Percentiles rank a stretch among this genome's conserved stretches.
Evolutionary conservation across 2,329 filamentous ascomycete species (phyloP).

Genomic region (Colletotrichum euphorbiae): DNA sequence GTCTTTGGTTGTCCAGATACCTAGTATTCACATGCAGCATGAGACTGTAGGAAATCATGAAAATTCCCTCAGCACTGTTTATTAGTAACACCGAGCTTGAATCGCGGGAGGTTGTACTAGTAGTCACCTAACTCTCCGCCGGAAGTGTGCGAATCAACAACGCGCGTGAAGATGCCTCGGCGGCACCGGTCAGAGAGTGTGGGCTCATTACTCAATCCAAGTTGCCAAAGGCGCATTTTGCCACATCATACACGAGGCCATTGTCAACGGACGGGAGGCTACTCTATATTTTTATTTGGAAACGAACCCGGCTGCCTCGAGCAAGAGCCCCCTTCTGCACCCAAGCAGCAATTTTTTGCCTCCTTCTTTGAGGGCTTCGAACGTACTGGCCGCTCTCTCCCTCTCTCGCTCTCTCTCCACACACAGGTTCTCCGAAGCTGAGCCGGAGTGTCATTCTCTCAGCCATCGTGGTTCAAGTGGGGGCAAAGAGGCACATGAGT

Average conservation of each 20-base stretch:
- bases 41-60: not conserved
- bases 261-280: not conserved
- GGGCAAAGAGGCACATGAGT: not conserved
- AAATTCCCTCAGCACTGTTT: slow-evolving; percentile 5
- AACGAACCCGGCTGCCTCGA: not conserved
- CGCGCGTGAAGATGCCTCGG: not conserved
- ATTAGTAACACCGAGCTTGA: not conserved
- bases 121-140: not conserved
- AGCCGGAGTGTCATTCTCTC: slow-evolving; percentile 2
- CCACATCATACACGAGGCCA: slow-evolving; percentile 7
- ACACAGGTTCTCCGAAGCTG: not conserved
- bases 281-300: not conserved
- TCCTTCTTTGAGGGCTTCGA: not conserved
- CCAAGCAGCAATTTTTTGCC: not conserved
- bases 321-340: not conserved
- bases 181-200: slow-evolving; percentile 5
- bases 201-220: slow-evolving; percentile 17
- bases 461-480: not conserved
- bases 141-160: slow-evolving; percentile 6
- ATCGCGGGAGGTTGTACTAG: not conserved
- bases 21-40: not conserved
- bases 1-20: not conserved
- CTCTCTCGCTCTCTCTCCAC: not conserved
- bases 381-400: no score
- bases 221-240: slow-evolving; percentile 9